Base-by-base conservation (phyloP, 139 green algal genomes). In the Chlorella vulgaris region DNA sequence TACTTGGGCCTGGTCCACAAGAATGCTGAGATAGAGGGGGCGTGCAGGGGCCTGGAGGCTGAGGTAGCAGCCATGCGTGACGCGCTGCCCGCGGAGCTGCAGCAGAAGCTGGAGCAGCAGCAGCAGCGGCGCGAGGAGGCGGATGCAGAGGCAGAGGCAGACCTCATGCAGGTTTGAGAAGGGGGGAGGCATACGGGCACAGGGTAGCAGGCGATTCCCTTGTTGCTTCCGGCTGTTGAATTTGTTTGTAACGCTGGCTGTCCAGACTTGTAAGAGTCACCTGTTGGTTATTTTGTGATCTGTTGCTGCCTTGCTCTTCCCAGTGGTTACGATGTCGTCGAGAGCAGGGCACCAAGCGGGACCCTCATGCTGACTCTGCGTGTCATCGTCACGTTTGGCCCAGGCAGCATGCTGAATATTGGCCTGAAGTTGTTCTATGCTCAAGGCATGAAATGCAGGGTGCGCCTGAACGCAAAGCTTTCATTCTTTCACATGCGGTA, bases 11-110 rank as follows among this genome's bases (percentile, higher is more conserved):
- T 90, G 47, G 71, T 95, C 28, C 63, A 70, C 19, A 94, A 95
- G 69, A 94, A 94, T 74, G 75, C 75, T 0, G 89, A 93, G 55
- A 93, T 94, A 21, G 84, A 90, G 50, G 70, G 47, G 47, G 70
- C 38, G 24, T 68, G 53, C 53, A 28, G 58, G 26, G 74, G 38
- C 28, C 58, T 80, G n/a, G 58, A 70, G 38, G 74, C 74, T 2
- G 58, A 70, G 40, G 53, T 80, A 29, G 74, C 74, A 18, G 74
- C 74, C 15, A 69, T 80, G 74, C 53, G 73, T 4, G 73, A 68
- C 21, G 73, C 73, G 26, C 73, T 79, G 53, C 73, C 73, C 4
- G 40, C 39, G 39, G 38, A 36, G 69, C 42, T 42, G 69, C 42
- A 50, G 70, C 70, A 35, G 70, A 43, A n/a, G 47, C 4, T 38